These are phyloP conservation scores for Plasmodium vinckei DNA, from an alignment of 169 alveolate genomes.

Conservation along the genomic window DNA sequence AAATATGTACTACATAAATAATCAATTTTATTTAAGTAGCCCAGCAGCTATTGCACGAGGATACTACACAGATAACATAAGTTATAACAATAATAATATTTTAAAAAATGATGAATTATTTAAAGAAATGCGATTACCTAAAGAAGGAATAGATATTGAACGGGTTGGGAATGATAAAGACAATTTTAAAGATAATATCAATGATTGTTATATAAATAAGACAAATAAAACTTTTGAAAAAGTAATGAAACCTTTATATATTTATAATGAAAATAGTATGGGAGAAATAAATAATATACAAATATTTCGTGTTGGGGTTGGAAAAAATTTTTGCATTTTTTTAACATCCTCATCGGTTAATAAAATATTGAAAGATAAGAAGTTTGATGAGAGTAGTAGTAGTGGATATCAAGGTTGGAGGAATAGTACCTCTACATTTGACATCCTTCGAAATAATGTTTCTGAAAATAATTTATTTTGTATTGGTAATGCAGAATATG, in stretches of 20 bases:
- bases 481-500: slow-evolving; percentile 44
- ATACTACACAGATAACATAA: not conserved
- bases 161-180: no score
- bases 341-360: slow-evolving; percentile 58
- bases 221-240: not conserved
- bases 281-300: slow-evolving; percentile 17
- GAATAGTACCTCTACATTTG: slow-evolving; percentile 45
- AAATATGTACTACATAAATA: slow-evolving; percentile 13
- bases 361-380: slow-evolving; percentile 58
- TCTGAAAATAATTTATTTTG: slow-evolving; percentile 48
- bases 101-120: no score
- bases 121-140: no score
- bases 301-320: slow-evolving; percentile 50
- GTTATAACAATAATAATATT: no score
- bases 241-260: slow-evolving; percentile 33
- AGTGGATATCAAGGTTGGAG: not conserved
- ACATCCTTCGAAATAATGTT: slow-evolving; percentile 34
- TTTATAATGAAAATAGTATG: slow-evolving; percentile 7
- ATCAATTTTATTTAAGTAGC: slow-evolving; percentile 1
- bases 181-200: no score
- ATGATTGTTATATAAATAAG: no score
- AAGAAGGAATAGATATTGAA: no score
- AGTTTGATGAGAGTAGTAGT: slow-evolving; percentile 5
- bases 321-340: slow-evolving; percentile 43
- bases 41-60: not conserved